phyloP scores from a whole-genome alignment of 192 early-diverging fungal species.

The Podila verticillata region DNA sequence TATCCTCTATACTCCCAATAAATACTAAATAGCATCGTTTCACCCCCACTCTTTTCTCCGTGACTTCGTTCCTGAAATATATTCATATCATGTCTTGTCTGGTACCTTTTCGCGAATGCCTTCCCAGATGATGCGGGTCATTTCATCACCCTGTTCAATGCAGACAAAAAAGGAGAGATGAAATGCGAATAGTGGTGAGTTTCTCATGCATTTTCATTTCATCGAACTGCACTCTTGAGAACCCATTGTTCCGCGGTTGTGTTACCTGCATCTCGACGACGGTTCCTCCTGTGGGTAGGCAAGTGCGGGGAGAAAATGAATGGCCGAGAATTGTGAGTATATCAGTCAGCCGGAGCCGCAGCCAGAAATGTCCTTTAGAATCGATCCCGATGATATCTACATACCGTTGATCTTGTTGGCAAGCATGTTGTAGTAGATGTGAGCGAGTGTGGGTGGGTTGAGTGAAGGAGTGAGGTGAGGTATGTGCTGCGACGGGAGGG shows the following conservation, averaged over 20 bases:
- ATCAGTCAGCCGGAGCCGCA: too few species aligned
- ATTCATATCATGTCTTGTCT: neutral
- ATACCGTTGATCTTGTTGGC: constrained; percentile 50
- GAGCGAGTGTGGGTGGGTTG: neutral
- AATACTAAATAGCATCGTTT: too few species aligned
- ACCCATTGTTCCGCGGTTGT: too few species aligned
- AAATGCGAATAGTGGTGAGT: neutral
- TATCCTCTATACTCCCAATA: too few species aligned
- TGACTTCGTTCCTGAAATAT: neutral
- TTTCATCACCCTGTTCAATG: constrained; percentile 93
- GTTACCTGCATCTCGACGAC: constrained; percentile 55
- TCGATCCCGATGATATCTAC: neutral
- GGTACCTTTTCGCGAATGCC: constrained; percentile 89
- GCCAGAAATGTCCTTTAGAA: too few species aligned
- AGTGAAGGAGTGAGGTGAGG: constrained; percentile 8
- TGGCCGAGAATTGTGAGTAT: neutral
- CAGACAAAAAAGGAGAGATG: constrained; percentile 9
- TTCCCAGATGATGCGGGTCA: constrained; percentile 98
- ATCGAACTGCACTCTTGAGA: too few species aligned
- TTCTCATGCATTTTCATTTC: neutral
- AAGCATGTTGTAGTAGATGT: constrained; percentile 13
- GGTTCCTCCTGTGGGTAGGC: constrained; percentile 34
- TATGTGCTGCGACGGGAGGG: neutral
- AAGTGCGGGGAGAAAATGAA: neutral
- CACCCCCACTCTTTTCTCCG: too few species aligned